Evolutionary conservation across 2,329 filamentous ascomycete genomes (phyloP).

Genomic region (Furcasterigmium sp.): DNA sequence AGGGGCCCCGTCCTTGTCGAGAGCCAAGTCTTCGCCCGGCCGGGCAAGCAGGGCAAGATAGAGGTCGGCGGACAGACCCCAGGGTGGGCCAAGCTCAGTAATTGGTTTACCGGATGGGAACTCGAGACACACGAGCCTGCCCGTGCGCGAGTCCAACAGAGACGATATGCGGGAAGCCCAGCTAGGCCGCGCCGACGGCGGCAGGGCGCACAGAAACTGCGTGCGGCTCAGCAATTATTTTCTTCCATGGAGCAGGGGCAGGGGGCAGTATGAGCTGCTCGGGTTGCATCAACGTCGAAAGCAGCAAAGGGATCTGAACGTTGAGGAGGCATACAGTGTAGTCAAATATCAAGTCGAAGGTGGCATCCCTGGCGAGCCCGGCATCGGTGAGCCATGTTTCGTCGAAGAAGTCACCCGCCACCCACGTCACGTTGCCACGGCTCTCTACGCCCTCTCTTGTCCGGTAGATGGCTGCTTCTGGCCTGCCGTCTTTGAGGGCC

Average conservation of each 20-base stretch:
- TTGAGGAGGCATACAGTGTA: conserved; percentile 52
- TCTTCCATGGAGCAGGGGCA: neutral
- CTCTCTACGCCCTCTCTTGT: conserved; percentile 30
- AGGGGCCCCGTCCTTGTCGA: conserved; percentile 35
- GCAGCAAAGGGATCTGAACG: too few species aligned
- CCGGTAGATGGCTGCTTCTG: conserved; percentile 37
- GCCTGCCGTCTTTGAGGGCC: conserved; percentile 29
- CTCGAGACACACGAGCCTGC: conserved; percentile 62
- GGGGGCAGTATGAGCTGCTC: neutral
- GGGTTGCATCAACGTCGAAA: neutral
- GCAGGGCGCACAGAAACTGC: conserved; percentile 59
- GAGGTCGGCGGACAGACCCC: conserved; percentile 60
- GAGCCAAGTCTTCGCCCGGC: conserved; percentile 63
- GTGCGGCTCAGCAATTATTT: neutral
- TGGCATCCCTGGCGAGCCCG: conserved; percentile 31
- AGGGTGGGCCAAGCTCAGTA: conserved; percentile 64
- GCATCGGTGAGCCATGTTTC: conserved; percentile 47
- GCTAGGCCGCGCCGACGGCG: conserved; percentile 41
- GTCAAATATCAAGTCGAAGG: conserved; percentile 63
- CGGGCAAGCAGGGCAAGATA: conserved; percentile 67
- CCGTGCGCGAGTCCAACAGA: conserved; percentile 39
- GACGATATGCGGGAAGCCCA: conserved; percentile 50
- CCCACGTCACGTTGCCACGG: conserved; percentile 48
- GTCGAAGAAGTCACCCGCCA: conserved; percentile 63
- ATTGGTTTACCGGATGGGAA: conserved; percentile 71